Base-by-base conservation (phyloP, 2,329 filamentous ascomycete species). In the Penicillium glabrum region DNA sequence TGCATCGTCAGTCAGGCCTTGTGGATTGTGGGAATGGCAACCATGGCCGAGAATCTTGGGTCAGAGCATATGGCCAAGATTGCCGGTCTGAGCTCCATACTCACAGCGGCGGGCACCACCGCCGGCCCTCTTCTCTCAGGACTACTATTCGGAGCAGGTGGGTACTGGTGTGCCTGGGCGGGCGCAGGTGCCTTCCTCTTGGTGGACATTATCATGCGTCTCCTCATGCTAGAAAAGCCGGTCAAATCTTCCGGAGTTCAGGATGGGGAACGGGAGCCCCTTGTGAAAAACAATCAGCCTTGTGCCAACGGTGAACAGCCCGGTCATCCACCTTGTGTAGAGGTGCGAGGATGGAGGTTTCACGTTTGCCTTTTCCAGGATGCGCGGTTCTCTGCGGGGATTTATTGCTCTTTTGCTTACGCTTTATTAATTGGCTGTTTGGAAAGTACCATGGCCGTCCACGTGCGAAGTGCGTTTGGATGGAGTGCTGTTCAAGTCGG, bases 101-200 rank as follows among this genome's bases (percentile, higher is more conserved):
- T 61, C 7, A 47, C 51, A 11, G 19, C 47, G 33, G 61, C 61
- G 3, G 67, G 68, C 6, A 63, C 62, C 13, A 58, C 66, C 4
- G 56, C 58, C 8, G 69, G 68, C 3, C 69, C 69, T 2, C 61
- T 65, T 8, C 44, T 65, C 1, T 55, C 62, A n/a, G 70, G 70
- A 0, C 46, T 67, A 11, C 46, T 72, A 1, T 63, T 69, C 23
- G 55, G 63, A 5, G 33, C 61, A 8, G 52, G 57, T 5, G 69
- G 69, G 2, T 71, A 73, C 24, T 70, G 65, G 63, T 51, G 48
- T 3, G 66, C 67, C 2, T 72, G 68, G 68, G 52, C 51, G 3
- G 63, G 61, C 6, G 63, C 66, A 3, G 56, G 66, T 27, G 52
- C 52, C 1, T 56, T 72, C n/a, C 50, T 72, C 2, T 9, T 61